Evolutionary conservation across 441 rosid genomes (phyloP).

Genomic region (Jatropha podagrica): DNA sequence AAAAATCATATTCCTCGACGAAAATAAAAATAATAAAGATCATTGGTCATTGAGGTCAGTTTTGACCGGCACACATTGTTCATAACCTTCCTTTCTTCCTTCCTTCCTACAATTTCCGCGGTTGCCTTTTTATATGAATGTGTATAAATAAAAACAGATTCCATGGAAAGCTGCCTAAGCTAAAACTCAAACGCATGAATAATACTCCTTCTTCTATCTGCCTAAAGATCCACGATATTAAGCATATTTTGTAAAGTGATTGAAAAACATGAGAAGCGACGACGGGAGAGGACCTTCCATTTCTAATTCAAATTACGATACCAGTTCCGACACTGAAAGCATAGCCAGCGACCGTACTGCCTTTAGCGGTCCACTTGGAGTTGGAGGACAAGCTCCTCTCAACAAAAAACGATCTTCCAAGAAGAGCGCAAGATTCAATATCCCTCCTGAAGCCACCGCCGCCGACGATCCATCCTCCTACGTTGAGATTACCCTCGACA

Average conservation of each 20-base stretch:
- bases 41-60: not conserved
- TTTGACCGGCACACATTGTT: constrained; percentile 6
- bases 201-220: not conserved
- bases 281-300: constrained; percentile 36
- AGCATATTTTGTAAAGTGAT: not conserved
- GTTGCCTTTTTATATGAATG: not conserved
- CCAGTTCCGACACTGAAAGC: constrained; percentile 67
- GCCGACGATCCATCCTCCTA: constrained; percentile 42
- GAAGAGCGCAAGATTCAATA: too few relatives aligned
- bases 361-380: constrained; percentile 52
- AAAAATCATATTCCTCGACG: too few relatives aligned
- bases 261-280: constrained; percentile 33
- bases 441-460: not conserved
- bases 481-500: constrained; percentile 81
- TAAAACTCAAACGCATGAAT: not conserved
- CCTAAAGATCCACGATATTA: not conserved
- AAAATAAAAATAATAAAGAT: too few relatives aligned
- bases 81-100: too few relatives aligned
- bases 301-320: constrained; percentile 30
- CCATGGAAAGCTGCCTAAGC: too few relatives aligned
- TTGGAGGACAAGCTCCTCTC: constrained; percentile 27
- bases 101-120: constrained; percentile 10
- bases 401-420: too few relatives aligned
- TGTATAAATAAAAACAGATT: not conserved
- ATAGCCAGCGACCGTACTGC: constrained; percentile 52